Percentiles rank a stretch among this genome's conserved stretches.
These are phyloP conservation scores for Delonix regia DNA, from an alignment of 306 rosid species.

Conservation along the genomic window DNA sequence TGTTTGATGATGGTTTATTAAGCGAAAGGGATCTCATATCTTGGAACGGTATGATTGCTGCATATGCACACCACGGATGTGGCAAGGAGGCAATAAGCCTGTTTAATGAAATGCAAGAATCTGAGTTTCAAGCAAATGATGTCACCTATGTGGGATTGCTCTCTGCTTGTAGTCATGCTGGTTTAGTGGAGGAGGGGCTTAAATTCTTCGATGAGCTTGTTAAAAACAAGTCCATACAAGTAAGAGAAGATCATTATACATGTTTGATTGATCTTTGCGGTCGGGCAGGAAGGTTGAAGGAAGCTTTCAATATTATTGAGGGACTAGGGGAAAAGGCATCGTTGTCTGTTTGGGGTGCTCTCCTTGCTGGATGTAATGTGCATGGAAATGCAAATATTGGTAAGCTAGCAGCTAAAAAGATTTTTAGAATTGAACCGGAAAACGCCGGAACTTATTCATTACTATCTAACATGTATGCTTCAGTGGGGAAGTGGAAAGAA, in stretches of 20 bases:
- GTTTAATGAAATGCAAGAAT: conserved; percentile 48
- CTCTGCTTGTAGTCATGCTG: conserved; percentile 58
- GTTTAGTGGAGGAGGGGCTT: conserved; percentile 53
- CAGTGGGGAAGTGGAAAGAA: conserved; percentile 53
- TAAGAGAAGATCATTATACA: conserved; percentile 51
- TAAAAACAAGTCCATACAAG: conserved; percentile 37
- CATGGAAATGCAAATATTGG: conserved; percentile 50
- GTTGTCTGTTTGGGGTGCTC: conserved; percentile 47
- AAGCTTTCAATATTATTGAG: conserved; percentile 49
- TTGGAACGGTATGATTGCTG: conserved; percentile 61
- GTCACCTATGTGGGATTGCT: conserved; percentile 55
- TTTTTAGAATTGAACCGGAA: conserved; percentile 42
- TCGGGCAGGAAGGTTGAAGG: conserved; percentile 50
- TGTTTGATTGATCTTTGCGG: conserved; percentile 58
- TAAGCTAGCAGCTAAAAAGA: conserved; percentile 42
- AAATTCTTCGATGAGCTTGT: conserved; percentile 45
- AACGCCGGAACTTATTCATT: conserved; percentile 48
- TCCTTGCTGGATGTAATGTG: conserved; percentile 51
- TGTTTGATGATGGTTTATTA: conserved; percentile 48
- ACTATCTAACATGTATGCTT: conserved; percentile 51
- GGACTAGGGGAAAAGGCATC: conserved; percentile 43
- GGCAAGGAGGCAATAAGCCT: conserved; percentile 48
- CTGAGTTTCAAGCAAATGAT: conserved; percentile 47
- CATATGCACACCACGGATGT: conserved; percentile 56
- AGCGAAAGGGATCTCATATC: conserved; percentile 53